These are phyloP conservation scores for Termitomyces sp. DNA, from an alignment of 768 basidiomycete genomes.

Conservation along the genomic window DNA sequence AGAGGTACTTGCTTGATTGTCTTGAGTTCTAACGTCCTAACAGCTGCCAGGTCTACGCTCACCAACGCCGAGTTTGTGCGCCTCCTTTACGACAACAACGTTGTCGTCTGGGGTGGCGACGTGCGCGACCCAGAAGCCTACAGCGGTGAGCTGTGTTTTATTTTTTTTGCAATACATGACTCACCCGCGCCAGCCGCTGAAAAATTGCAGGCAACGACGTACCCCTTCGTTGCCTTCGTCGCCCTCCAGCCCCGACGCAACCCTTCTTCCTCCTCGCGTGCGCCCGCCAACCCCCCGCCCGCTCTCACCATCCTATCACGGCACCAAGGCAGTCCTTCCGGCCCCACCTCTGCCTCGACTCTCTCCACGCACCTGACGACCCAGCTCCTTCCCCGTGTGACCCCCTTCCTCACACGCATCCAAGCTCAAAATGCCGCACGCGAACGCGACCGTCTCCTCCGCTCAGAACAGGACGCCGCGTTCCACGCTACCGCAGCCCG, in stretches of 20 bases:
- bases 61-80: constrained; percentile 68
- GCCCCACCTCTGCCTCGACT: constrained; percentile 55
- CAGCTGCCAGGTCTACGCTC: constrained; percentile 54
- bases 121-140: constrained; percentile 79
- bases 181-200: constrained; percentile 29
- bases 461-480: constrained; percentile 72
- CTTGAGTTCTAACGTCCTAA: neutral
- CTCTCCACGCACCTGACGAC: constrained; percentile 63
- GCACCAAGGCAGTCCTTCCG: constrained; percentile 61
- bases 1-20: constrained; percentile 42
- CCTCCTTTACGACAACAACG: constrained; percentile 62
- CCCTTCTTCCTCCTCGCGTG: constrained; percentile 26
- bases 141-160: constrained; percentile 35
- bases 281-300: constrained; percentile 28
- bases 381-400: constrained; percentile 76
- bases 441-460: constrained; percentile 50
- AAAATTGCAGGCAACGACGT: constrained; percentile 84
- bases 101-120: constrained; percentile 92
- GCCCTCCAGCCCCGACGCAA: constrained; percentile 73
- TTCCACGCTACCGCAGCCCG: neutral
- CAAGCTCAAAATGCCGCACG: constrained; percentile 42
- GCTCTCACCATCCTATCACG: constrained; percentile 80
- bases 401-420: constrained; percentile 66
- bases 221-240: constrained; percentile 89
- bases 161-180: constrained; percentile 69